phyloP scores from a whole-genome alignment of 106 monocot species.

The Platanthera guangdongensis region DNA sequence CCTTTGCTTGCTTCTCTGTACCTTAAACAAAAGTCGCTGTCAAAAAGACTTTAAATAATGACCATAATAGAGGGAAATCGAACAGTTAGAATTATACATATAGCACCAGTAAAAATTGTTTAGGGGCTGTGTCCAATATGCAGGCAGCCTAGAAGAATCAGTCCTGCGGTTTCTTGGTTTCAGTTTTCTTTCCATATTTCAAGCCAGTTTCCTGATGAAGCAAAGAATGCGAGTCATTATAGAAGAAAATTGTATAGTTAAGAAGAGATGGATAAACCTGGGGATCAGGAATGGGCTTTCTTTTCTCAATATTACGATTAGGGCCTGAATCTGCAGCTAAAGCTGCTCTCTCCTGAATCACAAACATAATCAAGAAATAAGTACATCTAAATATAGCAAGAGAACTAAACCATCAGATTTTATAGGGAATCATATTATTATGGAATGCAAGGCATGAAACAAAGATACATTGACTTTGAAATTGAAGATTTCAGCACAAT shows the following conservation, averaged over 20 bases:
- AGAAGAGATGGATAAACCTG: slow-evolving; percentile 30
- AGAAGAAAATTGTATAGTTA: neutral
- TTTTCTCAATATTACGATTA: slow-evolving; percentile 75
- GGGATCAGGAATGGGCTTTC: slow-evolving; percentile 89
- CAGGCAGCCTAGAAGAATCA: slow-evolving; percentile 9
- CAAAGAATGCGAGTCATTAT: neutral
- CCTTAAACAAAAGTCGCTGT: too few relatives aligned
- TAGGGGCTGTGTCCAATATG: neutral
- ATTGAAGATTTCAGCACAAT: too few relatives aligned
- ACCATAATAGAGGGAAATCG: neutral
- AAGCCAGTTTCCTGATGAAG: slow-evolving; percentile 57
- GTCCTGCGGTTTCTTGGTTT: slow-evolving; percentile 25
- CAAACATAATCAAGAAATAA: too few relatives aligned
- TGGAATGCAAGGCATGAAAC: too few relatives aligned
- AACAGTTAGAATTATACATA: neutral
- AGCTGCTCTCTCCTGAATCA: slow-evolving; percentile 69
- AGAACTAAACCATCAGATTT: neutral
- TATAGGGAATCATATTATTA: neutral
- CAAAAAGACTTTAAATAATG: too few relatives aligned
- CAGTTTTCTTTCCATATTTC: slow-evolving; percentile 70
- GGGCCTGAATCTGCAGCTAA: slow-evolving; percentile 64
- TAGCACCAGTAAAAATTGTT: neutral
- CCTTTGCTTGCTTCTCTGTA: too few relatives aligned
- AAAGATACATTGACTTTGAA: too few relatives aligned
- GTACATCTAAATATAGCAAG: neutral